A percentile compares a stretch with the other conserved stretches of the same genome.
phyloP scores from a whole-genome alignment of 2,329 filamentous ascomycete species.

The Colletotrichum neosansevieriae region DNA sequence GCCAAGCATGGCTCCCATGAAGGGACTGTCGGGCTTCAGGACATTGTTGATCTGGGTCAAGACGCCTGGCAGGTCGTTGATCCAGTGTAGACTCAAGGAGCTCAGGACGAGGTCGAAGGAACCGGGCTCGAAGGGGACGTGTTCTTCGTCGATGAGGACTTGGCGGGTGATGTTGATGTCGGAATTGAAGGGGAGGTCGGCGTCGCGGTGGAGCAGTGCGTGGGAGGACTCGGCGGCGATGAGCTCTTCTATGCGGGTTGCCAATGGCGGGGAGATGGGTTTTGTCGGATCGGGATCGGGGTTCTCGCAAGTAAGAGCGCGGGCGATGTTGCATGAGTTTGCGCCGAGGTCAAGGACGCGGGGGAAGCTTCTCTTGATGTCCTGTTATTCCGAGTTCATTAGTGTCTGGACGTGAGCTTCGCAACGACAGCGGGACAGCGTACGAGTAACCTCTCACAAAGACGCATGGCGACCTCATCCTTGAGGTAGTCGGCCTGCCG shows the following conservation, averaged over 20 bases:
- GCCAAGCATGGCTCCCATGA: conserved; percentile 96
- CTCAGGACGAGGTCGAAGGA: conserved; percentile 92
- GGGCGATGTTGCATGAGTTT: conserved; percentile 94
- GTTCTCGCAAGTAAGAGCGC: conserved; percentile 79
- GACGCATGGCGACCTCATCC: conserved; percentile 86
- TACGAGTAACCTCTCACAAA: conserved; percentile 88
- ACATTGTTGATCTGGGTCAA: conserved; percentile 87
- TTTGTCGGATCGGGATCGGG: conserved; percentile 70
- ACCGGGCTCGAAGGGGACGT: conserved; percentile 80
- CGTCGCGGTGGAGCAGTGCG: conserved; percentile 83
- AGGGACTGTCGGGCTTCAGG: conserved; percentile 90
- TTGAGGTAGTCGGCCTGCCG: conserved; percentile 91
- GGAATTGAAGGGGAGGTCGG: conserved; percentile 78
- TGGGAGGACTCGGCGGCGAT: conserved; percentile 86
- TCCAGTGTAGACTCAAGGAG: conserved; percentile 93
- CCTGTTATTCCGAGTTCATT: conserved; percentile 61
- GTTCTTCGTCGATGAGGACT: conserved; percentile 80
- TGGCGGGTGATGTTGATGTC: conserved; percentile 79
- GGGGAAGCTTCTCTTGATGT: conserved; percentile 91
- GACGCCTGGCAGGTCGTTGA: conserved; percentile 92
- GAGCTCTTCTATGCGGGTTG: conserved; percentile 78
- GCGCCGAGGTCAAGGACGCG: conserved; percentile 92
- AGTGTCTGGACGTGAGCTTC: not conserved
- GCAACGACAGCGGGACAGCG: conserved; percentile 13
- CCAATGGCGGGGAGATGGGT: conserved; percentile 74